These are phyloP conservation scores for Teunomyces tritomae DNA, from an alignment of 805 yeast species.

Conservation along the genomic window DNA sequence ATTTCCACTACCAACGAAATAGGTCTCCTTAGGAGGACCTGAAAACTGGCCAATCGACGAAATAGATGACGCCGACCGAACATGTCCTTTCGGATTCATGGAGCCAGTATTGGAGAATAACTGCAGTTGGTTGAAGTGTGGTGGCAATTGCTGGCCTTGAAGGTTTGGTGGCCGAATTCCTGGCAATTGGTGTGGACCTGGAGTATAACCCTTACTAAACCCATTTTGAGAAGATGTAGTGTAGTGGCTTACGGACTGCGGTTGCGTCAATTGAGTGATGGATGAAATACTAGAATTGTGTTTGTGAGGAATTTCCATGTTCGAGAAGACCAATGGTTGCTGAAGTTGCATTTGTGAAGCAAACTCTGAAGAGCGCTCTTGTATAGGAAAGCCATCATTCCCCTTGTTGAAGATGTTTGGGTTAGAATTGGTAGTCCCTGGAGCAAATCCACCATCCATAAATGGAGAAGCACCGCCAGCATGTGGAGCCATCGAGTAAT, in stretches of 20 bases:
- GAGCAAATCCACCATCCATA: neutral
- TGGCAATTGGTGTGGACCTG: neutral
- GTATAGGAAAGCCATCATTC: neutral
- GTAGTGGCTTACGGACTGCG: conserved; percentile 6
- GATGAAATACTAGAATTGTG: conserved; percentile 8
- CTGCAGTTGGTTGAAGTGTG: conserved; percentile 1
- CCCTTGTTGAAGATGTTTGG: neutral
- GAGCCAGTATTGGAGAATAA: neutral
- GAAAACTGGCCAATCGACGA: conserved; percentile 3
- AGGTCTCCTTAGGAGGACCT: neutral
- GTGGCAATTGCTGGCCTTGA: neutral
- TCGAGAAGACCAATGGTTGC: conserved; percentile 4
- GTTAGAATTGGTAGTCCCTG: neutral
- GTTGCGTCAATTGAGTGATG: conserved; percentile 5
- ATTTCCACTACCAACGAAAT: neutral
- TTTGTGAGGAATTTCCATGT: conserved; percentile 4
- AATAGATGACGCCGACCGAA: conserved; percentile 3
- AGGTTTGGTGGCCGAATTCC: neutral
- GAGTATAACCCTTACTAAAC: neutral
- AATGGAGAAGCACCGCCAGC: neutral
- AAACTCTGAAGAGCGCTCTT: neutral
- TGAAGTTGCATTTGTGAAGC: neutral
- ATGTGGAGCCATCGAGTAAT: neutral
- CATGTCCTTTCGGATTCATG: conserved; percentile 1
- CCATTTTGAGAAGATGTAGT: conserved; percentile 4